A percentile compares a stretch with the other conserved stretches of the same genome.
Conservation (phyloP, 495 filamentous ascomycete species). For the Neurospora sp. region DNA sequence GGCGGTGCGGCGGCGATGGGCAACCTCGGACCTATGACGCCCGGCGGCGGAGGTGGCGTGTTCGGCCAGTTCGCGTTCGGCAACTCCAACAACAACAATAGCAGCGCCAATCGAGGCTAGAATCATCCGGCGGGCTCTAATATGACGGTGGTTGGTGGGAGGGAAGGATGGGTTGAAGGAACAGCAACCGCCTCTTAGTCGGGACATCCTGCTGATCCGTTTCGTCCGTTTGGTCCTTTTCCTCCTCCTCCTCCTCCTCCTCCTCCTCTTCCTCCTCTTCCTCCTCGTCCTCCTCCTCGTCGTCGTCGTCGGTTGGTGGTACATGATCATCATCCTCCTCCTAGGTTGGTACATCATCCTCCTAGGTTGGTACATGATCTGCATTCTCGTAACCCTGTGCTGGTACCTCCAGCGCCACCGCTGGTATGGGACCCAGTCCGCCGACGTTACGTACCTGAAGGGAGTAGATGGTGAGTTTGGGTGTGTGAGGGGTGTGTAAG, state of each 20-base stretch:
- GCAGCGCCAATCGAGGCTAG: background rate
- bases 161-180: background rate
- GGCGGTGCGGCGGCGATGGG: slow-evolving; percentile 11
- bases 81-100: slow-evolving; percentile 5
- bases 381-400: background rate
- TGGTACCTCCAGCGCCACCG: background rate
- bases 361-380: background rate
- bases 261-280: too few relatives aligned
- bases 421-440: background rate
- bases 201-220: background rate
- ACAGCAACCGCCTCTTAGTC: background rate
- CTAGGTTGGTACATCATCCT: background rate
- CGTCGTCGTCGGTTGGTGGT: too few relatives aligned
- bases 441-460: background rate
- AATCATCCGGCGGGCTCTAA: background rate
- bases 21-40: slow-evolving; percentile 55
- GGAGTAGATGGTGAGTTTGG: background rate
- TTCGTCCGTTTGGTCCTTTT: background rate
- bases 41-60: slow-evolving; percentile 56
- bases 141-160: background rate
- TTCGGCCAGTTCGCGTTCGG: slow-evolving; percentile 47
- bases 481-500: background rate
- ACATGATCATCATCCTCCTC: background rate
- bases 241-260: background rate
- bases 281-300: background rate